Base-by-base conservation (phyloP, 2,329 filamentous ascomycete genomes). In the Exophiala bonariae region DNA sequence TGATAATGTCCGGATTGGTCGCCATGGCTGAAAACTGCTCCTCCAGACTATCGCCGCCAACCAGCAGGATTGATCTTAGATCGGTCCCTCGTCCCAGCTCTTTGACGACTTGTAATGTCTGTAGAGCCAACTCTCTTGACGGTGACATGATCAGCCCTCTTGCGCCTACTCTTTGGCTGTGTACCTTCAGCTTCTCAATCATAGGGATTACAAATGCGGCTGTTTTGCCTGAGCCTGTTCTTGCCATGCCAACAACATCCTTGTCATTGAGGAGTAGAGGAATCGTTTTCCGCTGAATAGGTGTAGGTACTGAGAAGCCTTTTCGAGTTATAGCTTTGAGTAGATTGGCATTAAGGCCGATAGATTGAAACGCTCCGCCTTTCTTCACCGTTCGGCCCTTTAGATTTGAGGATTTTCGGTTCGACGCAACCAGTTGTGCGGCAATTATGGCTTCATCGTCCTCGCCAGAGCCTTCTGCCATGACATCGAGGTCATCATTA, bases 151-250 rank as follows among this genome's bases (percentile, higher is more conserved):
- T 86, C 50, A 99, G 75, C 10, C 86, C 93, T 61, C 93, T 81
- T 35, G 89, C 83, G 42, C 95, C 93, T 55, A 97, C 85, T 61
- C 86, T 86, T 22, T 85, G 84, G 63, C 87, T 95, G 67, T 99
- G 95, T 18, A 82, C 80, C 68, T 91, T 95, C 52, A 99, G 75
- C 57, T 86, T 87, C 73, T 99, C 89, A 52, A 99, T 90, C 92
- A 99, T 96, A 34, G 93, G 93, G 56, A 99, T 95, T 19, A 97
- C 90, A 67, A 99, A 99, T 17, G 93, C 93, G 1, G 91, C 93
- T 1, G 95, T 99, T 75, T 99, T 99, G 73, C 93, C 93, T 16
- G 91, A 97, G 65, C 93, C 93, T n/a, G 95, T 99, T 57, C 95
- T 80, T 6, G 93, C 93, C 93, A 99, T 99, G 57, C 91, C 95